A percentile compares a stretch with the other conserved stretches of the same genome.
These are phyloP conservation scores for Mrakia frigida DNA, from an alignment of 768 basidiomycete species.

Conservation along the genomic window DNA sequence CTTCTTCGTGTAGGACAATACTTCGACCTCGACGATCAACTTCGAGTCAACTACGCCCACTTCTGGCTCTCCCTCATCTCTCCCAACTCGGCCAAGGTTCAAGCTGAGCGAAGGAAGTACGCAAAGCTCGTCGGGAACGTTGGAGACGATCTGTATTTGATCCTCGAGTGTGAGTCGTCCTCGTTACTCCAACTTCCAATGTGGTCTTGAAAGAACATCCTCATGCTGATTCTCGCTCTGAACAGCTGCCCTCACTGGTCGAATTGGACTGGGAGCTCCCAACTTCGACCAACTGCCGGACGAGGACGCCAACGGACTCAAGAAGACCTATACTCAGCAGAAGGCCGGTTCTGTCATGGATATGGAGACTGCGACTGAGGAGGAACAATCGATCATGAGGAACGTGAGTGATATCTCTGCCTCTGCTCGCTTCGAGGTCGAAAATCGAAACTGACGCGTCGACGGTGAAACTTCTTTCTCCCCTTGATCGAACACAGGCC, in stretches of 20 bases:
- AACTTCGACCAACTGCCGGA: neutral
- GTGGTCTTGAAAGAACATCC: no score
- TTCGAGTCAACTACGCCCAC: constrained; percentile 66
- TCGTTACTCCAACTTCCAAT: neutral
- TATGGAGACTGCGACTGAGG: constrained; percentile 38
- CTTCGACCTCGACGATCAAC: constrained; percentile 74
- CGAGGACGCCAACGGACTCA: constrained; percentile 4
- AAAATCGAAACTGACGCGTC: no score
- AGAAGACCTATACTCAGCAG: constrained; percentile 5
- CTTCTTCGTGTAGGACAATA: constrained; percentile 54
- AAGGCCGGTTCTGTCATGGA: constrained; percentile 36
- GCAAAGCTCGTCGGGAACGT: constrained; percentile 89
- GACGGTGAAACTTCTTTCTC: neutral
- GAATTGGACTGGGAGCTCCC: constrained; percentile 21
- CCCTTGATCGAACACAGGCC: neutral
- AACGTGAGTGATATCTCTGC: neutral
- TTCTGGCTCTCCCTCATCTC: constrained; percentile 82
- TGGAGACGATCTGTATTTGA: constrained; percentile 59
- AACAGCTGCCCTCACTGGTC: constrained; percentile 28
- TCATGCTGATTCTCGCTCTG: neutral
- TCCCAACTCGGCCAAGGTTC: constrained; percentile 59
- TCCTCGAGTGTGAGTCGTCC: constrained; percentile 27
- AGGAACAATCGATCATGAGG: constrained; percentile 6
- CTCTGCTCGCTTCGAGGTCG: neutral
- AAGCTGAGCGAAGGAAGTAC: constrained; percentile 70